Evolutionary conservation across 495 filamentous ascomycete genomes (phyloP).

Genomic region (Penicilliopsis zonata): DNA sequence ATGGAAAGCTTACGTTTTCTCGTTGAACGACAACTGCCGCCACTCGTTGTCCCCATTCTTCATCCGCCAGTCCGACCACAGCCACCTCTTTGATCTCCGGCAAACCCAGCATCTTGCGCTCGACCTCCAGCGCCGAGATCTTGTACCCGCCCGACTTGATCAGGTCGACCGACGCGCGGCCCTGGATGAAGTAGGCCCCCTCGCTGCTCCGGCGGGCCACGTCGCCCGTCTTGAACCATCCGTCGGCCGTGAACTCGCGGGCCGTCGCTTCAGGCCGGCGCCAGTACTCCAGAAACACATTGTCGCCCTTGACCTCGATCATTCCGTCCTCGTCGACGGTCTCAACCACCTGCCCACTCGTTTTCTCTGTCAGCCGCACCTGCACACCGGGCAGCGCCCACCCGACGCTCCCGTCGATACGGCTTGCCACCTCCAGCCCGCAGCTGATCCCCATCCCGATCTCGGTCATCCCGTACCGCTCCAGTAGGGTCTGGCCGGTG

Average conservation of each 20-base stretch:
- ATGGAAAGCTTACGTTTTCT: constrained; percentile 19
- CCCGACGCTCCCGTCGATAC: constrained; percentile 34
- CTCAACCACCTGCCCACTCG: constrained; percentile 22
- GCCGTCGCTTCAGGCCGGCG: constrained; percentile 27
- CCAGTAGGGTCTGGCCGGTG: constrained; percentile 27
- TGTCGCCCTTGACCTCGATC: constrained; percentile 33
- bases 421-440: constrained; percentile 21
- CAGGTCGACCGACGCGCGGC: constrained; percentile 31
- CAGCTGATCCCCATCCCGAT: constrained; percentile 37
- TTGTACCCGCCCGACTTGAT: constrained; percentile 38
- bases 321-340: constrained; percentile 26
- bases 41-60: constrained; percentile 35
- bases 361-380: constrained; percentile 29
- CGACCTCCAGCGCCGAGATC: constrained; percentile 32
- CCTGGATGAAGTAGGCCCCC: constrained; percentile 33
- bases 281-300: constrained; percentile 36
- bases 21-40: constrained; percentile 30
- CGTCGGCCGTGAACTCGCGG: constrained; percentile 30
- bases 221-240: constrained; percentile 39
- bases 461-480: constrained; percentile 37
- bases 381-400: constrained; percentile 32
- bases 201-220: constrained; percentile 24
- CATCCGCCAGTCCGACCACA: constrained; percentile 28
- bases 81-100: constrained; percentile 27
- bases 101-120: constrained; percentile 28